Base-by-base conservation (phyloP, 805 yeast species). In the Metschnikowia peoriensis region DNA sequence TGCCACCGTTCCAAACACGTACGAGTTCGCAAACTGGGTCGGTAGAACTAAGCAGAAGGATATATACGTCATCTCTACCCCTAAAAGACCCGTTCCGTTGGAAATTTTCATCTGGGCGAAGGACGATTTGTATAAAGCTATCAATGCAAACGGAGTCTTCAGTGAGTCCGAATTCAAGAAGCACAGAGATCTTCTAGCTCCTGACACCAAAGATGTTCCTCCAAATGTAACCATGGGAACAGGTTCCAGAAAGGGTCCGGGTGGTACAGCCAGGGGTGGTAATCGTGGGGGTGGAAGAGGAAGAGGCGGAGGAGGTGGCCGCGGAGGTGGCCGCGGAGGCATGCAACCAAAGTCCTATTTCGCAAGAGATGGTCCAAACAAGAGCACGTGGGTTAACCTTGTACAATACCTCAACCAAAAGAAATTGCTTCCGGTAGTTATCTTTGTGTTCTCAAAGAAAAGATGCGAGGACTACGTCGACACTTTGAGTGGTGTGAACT, bases 1-100 rank as follows among this genome's bases (percentile, higher is more conserved):
- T 11, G 99, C 99, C 5, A 94, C 99, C 0, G 98, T 94, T 7
- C 99, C 99, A n/a, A 94, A 94, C 66, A 93, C 99, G 0, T 88
- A 81, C 66, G 99, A 94, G 66, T 94, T 94, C 77, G 99, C 99
- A 8, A 89, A 87, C 58, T 94, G 99, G 99, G 93, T 94, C 16
- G 98, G 99, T 5, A 80, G 99, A 68, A 94, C 99, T 0, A 94
- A 94, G 66, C 92, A 89, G 61, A 93, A 92, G 67, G 96, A 94
- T 63, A 93, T 94, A 8, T 93, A 94, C 63, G 99, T 94, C 45
- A 94, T 94, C 17, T 90, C 97, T 0, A 94, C 99, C 0, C 91
- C 96, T 11, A 89, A 94, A 67, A 84, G 99, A 66, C 99, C 99
- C 0, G 96, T 94, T 22, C 99, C 99, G 0, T 72, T 94, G 52